Percentiles rank a stretch among this genome's conserved stretches.
Conservation (phyloP, 768 basidiomycete species). For the Tricholoma furcatifolium region DNA sequence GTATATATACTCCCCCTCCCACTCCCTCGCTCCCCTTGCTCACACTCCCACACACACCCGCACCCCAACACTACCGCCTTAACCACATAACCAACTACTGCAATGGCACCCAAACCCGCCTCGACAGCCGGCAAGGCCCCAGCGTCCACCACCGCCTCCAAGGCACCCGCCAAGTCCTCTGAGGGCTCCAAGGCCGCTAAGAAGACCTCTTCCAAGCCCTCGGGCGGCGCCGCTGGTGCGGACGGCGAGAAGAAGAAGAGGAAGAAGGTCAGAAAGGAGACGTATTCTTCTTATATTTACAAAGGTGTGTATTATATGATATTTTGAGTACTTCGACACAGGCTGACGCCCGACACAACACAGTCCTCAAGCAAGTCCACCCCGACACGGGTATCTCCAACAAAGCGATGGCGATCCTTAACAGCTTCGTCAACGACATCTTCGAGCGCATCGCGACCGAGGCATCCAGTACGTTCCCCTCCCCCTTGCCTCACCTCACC, state of each 20-base stretch:
- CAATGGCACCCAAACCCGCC: slow-evolving; percentile 80
- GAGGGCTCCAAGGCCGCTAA: slow-evolving; percentile 73
- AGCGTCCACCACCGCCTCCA: slow-evolving; percentile 64
- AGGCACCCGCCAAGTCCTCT: slow-evolving; percentile 69
- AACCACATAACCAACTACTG: slow-evolving; percentile 12
- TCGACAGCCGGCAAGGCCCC: slow-evolving; percentile 82
- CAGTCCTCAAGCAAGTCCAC: slow-evolving; percentile 96
- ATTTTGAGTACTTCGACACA: not conserved
- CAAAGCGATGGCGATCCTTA: slow-evolving; percentile 91
- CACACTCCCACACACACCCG: slow-evolving; percentile 11
- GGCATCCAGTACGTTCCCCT: slow-evolving; percentile 66
- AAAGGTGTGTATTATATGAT: slow-evolving; percentile 77
- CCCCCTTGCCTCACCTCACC: not conserved
- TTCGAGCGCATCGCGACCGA: slow-evolving; percentile 91
- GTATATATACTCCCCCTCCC: slow-evolving; percentile 4
- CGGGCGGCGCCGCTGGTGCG: slow-evolving; percentile 43
- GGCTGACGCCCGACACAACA: not conserved
- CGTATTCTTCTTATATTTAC: slow-evolving; percentile 94
- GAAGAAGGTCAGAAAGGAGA: slow-evolving; percentile 87
- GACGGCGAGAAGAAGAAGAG: slow-evolving; percentile 87
- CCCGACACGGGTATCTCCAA: slow-evolving; percentile 99
- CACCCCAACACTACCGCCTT: slow-evolving; percentile 6
- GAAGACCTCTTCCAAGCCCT: slow-evolving; percentile 59
- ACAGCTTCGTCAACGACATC: slow-evolving; percentile 93
- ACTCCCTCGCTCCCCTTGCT: slow-evolving; percentile 32